Conservation (phyloP, 1,284 basidiomycete species). For the Cystobasidium slooffiae region DNA sequence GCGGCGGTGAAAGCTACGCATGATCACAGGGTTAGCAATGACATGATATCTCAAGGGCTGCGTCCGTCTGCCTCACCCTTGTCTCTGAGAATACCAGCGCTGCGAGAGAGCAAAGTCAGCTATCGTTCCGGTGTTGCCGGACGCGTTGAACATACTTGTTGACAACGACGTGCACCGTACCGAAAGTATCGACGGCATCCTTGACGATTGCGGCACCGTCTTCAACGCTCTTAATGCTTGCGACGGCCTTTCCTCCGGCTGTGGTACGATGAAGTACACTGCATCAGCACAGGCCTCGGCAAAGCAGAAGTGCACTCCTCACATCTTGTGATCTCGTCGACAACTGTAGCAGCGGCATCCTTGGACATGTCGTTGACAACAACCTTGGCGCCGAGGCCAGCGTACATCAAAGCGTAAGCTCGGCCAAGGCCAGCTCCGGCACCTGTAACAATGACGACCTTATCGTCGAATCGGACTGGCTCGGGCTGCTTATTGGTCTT, state of each 20-base stretch:
- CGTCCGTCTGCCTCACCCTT: slow-evolving; percentile 34
- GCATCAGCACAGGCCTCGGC: background rate
- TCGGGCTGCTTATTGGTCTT: slow-evolving; percentile 74
- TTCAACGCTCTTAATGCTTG: slow-evolving; percentile 83
- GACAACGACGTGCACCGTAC: slow-evolving; percentile 73
- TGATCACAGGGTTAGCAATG: background rate
- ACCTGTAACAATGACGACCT: slow-evolving; percentile 91
- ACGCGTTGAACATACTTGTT: slow-evolving; percentile 42
- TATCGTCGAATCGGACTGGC: slow-evolving; percentile 75
- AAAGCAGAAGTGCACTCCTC: background rate
- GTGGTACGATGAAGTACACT: background rate
- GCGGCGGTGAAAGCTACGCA: slow-evolving; percentile 72
- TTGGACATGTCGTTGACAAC: slow-evolving; percentile 89
- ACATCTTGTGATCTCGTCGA: slow-evolving; percentile 13
- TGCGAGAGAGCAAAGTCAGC: slow-evolving; percentile 68
- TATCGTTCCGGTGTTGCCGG: background rate
- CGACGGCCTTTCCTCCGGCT: slow-evolving; percentile 86
- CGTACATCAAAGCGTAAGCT: slow-evolving; percentile 89
- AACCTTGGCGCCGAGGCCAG: slow-evolving; percentile 88
- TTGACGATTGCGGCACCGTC: slow-evolving; percentile 91
- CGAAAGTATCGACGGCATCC: slow-evolving; percentile 83
- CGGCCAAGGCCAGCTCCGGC: slow-evolving; percentile 91
- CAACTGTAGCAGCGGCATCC: slow-evolving; percentile 61
- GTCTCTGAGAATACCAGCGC: slow-evolving; percentile 86
- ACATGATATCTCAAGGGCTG: slow-evolving; percentile 66